These are phyloP conservation scores for Pyrus communis DNA, from an alignment of 306 rosid genomes.

Conservation along the genomic window DNA sequence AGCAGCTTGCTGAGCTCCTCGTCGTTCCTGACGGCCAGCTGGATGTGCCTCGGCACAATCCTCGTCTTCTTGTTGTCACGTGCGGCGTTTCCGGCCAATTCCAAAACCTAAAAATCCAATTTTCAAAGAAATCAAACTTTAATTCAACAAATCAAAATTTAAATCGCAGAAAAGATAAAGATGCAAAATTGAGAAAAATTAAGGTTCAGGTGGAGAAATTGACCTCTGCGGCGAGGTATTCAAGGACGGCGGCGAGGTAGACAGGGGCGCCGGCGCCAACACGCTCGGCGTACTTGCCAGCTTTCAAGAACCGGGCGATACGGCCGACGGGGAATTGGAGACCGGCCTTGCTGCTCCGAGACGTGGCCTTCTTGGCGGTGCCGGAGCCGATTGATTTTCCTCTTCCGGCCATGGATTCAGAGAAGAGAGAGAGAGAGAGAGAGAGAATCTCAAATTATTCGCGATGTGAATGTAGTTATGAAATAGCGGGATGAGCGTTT, in stretches of 20 bases:
- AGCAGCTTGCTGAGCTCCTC: constrained; percentile 21
- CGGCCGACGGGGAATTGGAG: constrained; percentile 22
- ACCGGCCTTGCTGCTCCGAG: constrained; percentile 24
- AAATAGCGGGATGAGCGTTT: neutral
- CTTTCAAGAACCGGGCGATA: constrained; percentile 15
- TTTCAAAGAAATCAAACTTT: neutral
- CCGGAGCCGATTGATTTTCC: constrained; percentile 12
- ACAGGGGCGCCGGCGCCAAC: constrained; percentile 19
- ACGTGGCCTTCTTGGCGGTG: constrained; percentile 14
- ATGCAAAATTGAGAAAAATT: neutral
- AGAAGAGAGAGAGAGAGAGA: too few relatives aligned
- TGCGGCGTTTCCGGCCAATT: constrained; percentile 23
- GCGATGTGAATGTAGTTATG: neutral
- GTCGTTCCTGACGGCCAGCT: constrained; percentile 19
- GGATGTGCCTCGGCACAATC: constrained; percentile 22
- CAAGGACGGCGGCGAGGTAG: constrained; percentile 25
- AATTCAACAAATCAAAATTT: too few relatives aligned
- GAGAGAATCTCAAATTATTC: too few relatives aligned
- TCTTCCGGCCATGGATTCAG: constrained; percentile 1
- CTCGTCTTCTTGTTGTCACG: constrained; percentile 24
- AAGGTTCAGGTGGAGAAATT: neutral
- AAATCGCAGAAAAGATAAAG: neutral
- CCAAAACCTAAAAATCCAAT: constrained; percentile 5
- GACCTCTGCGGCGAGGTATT: constrained; percentile 24
- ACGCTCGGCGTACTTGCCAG: constrained; percentile 20